Base-by-base conservation (phyloP, 2,329 filamentous ascomycete species). In the Saccharata proteae region DNA sequence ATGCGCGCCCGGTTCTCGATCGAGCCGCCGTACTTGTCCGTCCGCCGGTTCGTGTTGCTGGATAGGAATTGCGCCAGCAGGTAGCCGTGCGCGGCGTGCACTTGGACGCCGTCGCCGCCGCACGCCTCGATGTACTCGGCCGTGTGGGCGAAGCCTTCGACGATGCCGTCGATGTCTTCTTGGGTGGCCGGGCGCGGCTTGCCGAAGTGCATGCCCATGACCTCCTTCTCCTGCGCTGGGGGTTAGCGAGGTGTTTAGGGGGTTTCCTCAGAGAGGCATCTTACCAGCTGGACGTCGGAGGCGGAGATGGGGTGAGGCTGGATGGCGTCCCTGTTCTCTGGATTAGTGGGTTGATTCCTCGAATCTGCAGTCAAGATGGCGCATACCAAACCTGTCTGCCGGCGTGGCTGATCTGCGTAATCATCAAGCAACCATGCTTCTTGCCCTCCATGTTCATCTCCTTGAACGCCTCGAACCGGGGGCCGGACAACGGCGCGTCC, bases 391-490 rank as follows among this genome's bases (percentile, higher is more conserved):
- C 61, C 45, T 78, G 73, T 0, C 74, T 61, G n/a, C 76, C 75
- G 0, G 75, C 71, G 46, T 80, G 75, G 37, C 62, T 67, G 38
- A 80, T 59, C 46, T 80, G 74, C 5, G 59, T 67, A 9, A 78
- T 54, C 14, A 74, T 59, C 11, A 77, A 55, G 29, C 59, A 66
- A 16, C 67, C 77, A 21, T 77, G 55, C 27, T 61, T 62, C 53
- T 77, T 80, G 6, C 59, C 58, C 2, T 51, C 63, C 2, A 55
- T 50, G 0, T 72, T 74, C 35, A 79, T 40, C 26, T 65, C 60
- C 48, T 64, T 64, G 56, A 76, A 80, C 0, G 55, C 62, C 21
- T 71, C 64, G 33, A 80, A 79, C 2, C 76, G 61, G 35, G 67
- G 58, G 16, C 72, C 75, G 10, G 59, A 55, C 31, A 65, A 68